phyloP scores from a whole-genome alignment of 495 filamentous ascomycete species.

The Cairneyella variabilis region DNA sequence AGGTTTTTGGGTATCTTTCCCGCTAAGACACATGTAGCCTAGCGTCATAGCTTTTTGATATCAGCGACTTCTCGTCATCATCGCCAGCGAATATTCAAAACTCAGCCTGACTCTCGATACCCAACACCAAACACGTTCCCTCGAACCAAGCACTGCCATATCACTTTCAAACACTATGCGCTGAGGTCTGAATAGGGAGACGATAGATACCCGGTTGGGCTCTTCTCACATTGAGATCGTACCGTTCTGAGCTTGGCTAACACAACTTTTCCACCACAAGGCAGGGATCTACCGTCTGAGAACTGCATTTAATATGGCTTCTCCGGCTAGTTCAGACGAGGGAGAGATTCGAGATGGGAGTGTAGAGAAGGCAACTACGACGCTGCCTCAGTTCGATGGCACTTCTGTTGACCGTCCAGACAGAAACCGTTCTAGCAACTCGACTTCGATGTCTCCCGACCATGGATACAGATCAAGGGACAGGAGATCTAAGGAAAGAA shows the following conservation, averaged over 20 bases:
- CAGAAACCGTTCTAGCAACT: constrained; percentile 66
- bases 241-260: constrained; percentile 28
- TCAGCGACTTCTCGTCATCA: too few species aligned
- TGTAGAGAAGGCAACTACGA: constrained; percentile 67
- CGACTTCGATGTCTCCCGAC: constrained; percentile 68
- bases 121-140: too few species aligned
- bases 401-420: constrained; percentile 64
- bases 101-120: too few species aligned
- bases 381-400: constrained; percentile 41
- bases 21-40: too few species aligned
- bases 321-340: constrained; percentile 61
- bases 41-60: too few species aligned
- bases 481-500: constrained; percentile 48
- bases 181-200: constrained; percentile 22
- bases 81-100: too few species aligned
- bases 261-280: constrained; percentile 25
- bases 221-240: constrained; percentile 36
- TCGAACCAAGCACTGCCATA: too few species aligned
- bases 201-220: constrained; percentile 44
- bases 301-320: constrained; percentile 32
- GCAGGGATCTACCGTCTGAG: constrained; percentile 24
- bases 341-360: constrained; percentile 82
- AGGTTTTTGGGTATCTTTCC: too few species aligned
- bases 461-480: constrained; percentile 56
- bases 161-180: constrained; percentile 11